Base-by-base conservation (phyloP, 1,139 yeast species). In the Yamadazyma kanchanaburiensis region DNA sequence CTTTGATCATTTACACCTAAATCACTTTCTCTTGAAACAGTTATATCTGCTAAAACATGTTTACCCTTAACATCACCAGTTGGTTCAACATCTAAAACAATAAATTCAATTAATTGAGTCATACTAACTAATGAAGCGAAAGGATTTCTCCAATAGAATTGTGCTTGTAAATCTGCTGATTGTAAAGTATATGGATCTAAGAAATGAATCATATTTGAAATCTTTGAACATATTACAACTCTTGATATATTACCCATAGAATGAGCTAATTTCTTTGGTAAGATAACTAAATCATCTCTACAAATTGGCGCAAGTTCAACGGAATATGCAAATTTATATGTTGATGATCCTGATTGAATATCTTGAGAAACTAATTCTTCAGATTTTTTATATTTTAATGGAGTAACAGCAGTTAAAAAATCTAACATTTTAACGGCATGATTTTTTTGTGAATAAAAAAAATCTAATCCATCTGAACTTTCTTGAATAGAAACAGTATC, bases 271-370 rank as follows among this genome's bases (percentile, higher is more conserved):
- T 79, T 79, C 49, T 78, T 76, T 18, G 98, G 98, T 40, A 94
- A 68, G 26, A 89, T 84, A 19, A 94, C 95, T 45, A 94, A 72
- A 53, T 94, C 98, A 54, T 91, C 99, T 56, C 94, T 82, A 73
- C 98, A 94, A 28, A 94, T 79, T n/a, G 98, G 98, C 2, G 87
- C 95, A 44, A 91, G 79, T 61, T 91, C 99, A 24, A 89, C 86
- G 11, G 97, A 88, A 53, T 71, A 89, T 7, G 97, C 75, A 55
- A 91, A 94, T 60, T 91, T 91, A 64, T 87, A 91, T 36, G 80
- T 76, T 21, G 94, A 79, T 12, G 84, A 71, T 45, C 96, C 95
- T 2, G 96, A 80, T 47, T 91, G 98, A 25, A 87, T 87, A 67
- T 91, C 98, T 41, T 79, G 81, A 37, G 95, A 83, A 42, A 91